Conservation (phyloP, 1,284 basidiomycete genomes). For the Pholiota adiposa region DNA sequence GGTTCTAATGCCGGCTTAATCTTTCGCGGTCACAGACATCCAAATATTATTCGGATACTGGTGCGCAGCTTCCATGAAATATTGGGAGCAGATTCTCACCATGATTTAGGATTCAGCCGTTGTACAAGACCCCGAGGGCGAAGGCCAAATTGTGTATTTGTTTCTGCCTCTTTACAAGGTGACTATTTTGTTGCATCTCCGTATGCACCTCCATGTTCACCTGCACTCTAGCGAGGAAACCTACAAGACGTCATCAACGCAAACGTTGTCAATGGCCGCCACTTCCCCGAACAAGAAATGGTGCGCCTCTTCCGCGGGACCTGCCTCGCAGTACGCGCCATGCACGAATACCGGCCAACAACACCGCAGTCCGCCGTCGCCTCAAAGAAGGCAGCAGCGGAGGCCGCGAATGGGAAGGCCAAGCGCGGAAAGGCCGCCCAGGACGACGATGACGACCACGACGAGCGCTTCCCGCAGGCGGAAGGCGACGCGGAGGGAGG, state of each 20-base stretch:
- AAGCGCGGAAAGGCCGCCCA: constrained; percentile 30
- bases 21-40: constrained; percentile 52
- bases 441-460: constrained; percentile 50
- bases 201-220: background rate
- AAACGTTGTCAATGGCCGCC: constrained; percentile 82
- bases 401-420: constrained; percentile 18
- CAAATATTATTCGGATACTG: constrained; percentile 88
- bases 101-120: constrained; percentile 83
- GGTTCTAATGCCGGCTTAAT: constrained; percentile 1
- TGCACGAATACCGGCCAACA: constrained; percentile 83
- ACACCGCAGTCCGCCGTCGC: constrained; percentile 34
- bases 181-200: constrained; percentile 30
- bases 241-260: constrained; percentile 94
- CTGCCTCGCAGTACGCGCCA: constrained; percentile 90
- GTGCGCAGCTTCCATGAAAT: constrained; percentile 38
- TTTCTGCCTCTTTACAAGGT: constrained; percentile 91
- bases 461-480: constrained; percentile 70
- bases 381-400: constrained; percentile 28
- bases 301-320: constrained; percentile 91
- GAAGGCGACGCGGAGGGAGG: constrained; percentile 74
- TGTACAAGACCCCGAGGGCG: constrained; percentile 90
- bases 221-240: constrained; percentile 72
- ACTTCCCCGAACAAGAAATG: constrained; percentile 89
- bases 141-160: constrained; percentile 93
- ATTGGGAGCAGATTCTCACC: constrained; percentile 15